These are phyloP conservation scores for Acer campestre DNA, from an alignment of 345 rosid species.

Conservation along the genomic window DNA sequence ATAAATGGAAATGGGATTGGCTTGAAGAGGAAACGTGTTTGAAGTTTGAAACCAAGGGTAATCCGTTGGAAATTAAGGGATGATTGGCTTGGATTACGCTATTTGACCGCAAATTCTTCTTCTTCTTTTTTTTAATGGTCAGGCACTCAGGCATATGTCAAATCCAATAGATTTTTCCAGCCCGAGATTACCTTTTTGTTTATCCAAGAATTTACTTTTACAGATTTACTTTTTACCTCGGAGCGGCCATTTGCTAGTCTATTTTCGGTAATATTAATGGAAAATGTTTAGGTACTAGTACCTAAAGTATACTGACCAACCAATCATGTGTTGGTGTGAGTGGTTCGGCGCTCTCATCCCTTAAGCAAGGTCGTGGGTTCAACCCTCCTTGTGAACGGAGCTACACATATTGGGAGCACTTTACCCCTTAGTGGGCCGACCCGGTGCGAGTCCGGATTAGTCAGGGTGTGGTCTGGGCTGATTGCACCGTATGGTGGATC, in stretches of 20 bases:
- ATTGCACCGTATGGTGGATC: no score
- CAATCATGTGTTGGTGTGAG: no score
- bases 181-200: slow-evolving; percentile 1
- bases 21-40: neutral
- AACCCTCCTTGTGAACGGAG: no score
- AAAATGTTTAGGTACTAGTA: no score
- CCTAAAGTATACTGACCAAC: no score
- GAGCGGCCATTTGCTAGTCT: neutral
- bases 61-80: slow-evolving; percentile 3
- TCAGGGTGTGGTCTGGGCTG: no score
- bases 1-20: neutral
- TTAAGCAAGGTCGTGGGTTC: no score
- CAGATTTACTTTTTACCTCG: neutral
- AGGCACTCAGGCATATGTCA: slow-evolving; percentile 26
- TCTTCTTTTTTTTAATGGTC: neutral
- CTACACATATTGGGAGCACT: no score
- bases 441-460: no score
- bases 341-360: no score
- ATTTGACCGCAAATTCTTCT: neutral
- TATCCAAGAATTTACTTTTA: slow-evolving; percentile 15
- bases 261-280: no score
- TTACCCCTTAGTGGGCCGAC: no score
- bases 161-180: slow-evolving; percentile 21
- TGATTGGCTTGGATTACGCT: neutral
- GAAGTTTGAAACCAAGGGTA: neutral